Base-by-base conservation (phyloP, 495 filamentous ascomycete genomes). In the Tuber magnatum region DNA sequence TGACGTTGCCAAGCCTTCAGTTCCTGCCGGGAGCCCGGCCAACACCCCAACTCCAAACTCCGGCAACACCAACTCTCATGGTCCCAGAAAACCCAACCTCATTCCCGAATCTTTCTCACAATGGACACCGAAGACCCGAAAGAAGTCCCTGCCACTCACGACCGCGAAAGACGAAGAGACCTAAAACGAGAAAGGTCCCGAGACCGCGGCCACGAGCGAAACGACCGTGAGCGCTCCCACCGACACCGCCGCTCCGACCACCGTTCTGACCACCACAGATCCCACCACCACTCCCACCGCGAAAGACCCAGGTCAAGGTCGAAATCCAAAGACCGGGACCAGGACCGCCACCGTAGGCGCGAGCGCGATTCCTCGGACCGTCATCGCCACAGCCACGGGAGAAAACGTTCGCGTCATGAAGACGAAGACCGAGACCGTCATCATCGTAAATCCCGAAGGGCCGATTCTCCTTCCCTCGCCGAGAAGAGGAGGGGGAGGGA, bases 321-420 rank as follows among this genome's bases (percentile, higher is more conserved):
- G 42, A 78, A 77, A n/a, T 81, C 74, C 65, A 77, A 65, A 73
- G 79, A 83, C 61, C 75, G 80, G 39, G 80, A 85, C 39, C 77
- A 81, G 32, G 84, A 86, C 14, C 80, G 84, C 1, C 80, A 65
- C 40, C 43, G 42, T 68, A 48, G 72, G 28, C 40, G 48, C 3
- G 24, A 42, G 41, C 42, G 46, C 20, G 56, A 48, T 73, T 51
- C 78, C 14, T 70, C 71, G 10, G 77, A 79, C 44, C 77, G 71
- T 20, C 46, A 71, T 39, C 71, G 74, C 41, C 42, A 73, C 18
- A 35, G 0, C 51, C 42, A 84, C n/a, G 77, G 84, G 1, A 82
- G 85, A 74, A 83, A 87, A 71, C 85, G 85, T 69, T 85, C 84
- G 42, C 85, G 85, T 16, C 82, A 86, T 51, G 82, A 87, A n/a